Conservation (phyloP, 805 yeast species). For the Ogataea siamensis region DNA sequence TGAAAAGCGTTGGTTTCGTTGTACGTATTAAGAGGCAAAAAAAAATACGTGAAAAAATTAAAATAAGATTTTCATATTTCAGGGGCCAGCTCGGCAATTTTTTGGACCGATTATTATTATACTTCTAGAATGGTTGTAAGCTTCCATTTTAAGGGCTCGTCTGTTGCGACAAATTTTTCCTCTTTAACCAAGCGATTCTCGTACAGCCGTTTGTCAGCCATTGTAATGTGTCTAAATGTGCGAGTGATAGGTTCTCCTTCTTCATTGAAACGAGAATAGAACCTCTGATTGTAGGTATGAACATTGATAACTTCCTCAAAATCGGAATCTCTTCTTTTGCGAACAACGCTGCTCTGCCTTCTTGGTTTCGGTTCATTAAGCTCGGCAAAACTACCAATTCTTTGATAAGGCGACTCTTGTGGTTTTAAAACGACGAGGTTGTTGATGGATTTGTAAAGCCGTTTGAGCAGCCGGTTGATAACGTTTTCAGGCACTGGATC, state of each 20-base stretch:
- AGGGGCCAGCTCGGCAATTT: not conserved
- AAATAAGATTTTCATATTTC: not conserved
- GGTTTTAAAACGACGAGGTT: constrained; percentile 21
- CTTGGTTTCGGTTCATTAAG: constrained; percentile 4
- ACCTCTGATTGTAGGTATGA: constrained; percentile 28
- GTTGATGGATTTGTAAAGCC: constrained; percentile 46
- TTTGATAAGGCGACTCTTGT: constrained; percentile 22
- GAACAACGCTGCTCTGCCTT: not conserved
- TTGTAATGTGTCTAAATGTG: constrained; percentile 29
- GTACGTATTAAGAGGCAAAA: constrained; percentile 4
- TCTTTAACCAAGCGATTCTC: constrained; percentile 13
- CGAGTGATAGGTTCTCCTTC: constrained; percentile 28
- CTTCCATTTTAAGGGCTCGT: constrained; percentile 32
- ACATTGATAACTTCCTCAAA: constrained; percentile 21
- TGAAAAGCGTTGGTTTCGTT: constrained; percentile 4
- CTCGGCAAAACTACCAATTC: constrained; percentile 33
- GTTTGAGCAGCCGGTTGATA: constrained; percentile 46
- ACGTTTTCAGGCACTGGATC: constrained; percentile 34
- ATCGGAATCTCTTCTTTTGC: constrained; percentile 14
- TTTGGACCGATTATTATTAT: constrained; percentile 3
- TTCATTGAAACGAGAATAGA: constrained; percentile 27
- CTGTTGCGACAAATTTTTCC: not conserved
- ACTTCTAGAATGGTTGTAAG: constrained; percentile 20
- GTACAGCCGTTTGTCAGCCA: constrained; percentile 28
- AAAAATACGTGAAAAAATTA: constrained; percentile 4